phyloP scores from a whole-genome alignment of 2,329 filamentous ascomycete genomes.

The Didymella segeticola region DNA sequence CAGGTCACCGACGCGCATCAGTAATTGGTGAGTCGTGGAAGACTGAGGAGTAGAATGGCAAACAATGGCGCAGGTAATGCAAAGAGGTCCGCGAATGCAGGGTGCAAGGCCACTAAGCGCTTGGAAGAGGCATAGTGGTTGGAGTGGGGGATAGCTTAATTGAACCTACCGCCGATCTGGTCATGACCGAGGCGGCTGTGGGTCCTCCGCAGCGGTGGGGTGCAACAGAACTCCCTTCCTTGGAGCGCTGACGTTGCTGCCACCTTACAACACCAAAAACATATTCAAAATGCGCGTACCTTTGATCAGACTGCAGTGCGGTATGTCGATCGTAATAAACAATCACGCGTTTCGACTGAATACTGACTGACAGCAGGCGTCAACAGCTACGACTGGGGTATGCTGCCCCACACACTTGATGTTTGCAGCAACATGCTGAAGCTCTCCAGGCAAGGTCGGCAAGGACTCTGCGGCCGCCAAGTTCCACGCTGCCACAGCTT shows the following conservation, averaged over 20 bases:
- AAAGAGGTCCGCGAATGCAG: slow-evolving; percentile 21
- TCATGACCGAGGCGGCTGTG: slow-evolving; percentile 10
- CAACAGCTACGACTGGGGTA: slow-evolving; percentile 98
- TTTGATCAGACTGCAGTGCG: slow-evolving; percentile 81
- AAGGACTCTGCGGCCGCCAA: slow-evolving; percentile 85
- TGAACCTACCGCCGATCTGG: slow-evolving; percentile 25
- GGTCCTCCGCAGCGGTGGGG: slow-evolving; percentile 19
- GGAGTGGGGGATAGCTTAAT: slow-evolving; percentile 27
- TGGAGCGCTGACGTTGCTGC: slow-evolving; percentile 20
- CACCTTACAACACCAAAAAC: slow-evolving; percentile 19
- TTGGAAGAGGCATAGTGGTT: slow-evolving; percentile 28
- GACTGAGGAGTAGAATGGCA: slow-evolving; percentile 1
- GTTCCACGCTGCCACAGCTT: slow-evolving; percentile 84
- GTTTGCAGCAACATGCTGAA: slow-evolving; percentile 35
- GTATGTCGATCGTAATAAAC: slow-evolving; percentile 48
- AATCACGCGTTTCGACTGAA: background rate
- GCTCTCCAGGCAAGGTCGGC: slow-evolving; percentile 76
- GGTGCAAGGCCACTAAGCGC: slow-evolving; percentile 28
- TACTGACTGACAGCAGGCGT: slow-evolving; percentile 68
- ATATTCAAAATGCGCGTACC: slow-evolving; percentile 63
- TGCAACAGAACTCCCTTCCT: slow-evolving; percentile 24
- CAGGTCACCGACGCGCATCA: slow-evolving; percentile 17
- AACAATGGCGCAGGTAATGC: slow-evolving; percentile 10
- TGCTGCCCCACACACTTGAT: slow-evolving; percentile 39
- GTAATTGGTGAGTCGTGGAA: background rate